phyloP scores from a whole-genome alignment of 78 protist species.

The Mantamonas sphyraenae region DNA sequence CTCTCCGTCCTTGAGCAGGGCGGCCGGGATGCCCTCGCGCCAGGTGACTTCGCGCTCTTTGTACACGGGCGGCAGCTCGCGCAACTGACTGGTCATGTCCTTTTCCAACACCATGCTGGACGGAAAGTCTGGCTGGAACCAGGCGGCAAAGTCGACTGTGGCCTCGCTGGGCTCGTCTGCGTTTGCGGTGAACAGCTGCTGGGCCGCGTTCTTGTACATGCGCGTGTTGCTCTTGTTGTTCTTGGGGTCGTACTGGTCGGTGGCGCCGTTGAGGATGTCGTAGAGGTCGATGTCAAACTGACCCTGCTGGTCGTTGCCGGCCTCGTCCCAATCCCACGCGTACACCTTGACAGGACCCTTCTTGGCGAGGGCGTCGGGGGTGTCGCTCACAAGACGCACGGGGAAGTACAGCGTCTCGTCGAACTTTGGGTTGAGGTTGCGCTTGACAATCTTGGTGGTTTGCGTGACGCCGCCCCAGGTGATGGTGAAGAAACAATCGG shows the following conservation, averaged over 20 bases:
- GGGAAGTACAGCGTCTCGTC: conserved; percentile 24
- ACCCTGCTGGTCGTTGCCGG: too few relatives aligned
- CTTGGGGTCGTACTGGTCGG: neutral
- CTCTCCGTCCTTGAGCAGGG: neutral
- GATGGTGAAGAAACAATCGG: neutral
- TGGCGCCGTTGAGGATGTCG: neutral
- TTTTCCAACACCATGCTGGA: neutral
- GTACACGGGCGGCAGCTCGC: neutral
- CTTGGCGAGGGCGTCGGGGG: neutral
- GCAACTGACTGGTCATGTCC: neutral
- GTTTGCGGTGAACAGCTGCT: neutral
- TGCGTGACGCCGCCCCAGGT: neutral
- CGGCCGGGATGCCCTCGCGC: neutral
- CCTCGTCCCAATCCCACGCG: too few relatives aligned
- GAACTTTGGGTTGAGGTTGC: conserved; percentile 9
- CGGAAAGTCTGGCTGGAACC: neutral
- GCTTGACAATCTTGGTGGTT: neutral
- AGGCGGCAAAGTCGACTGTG: neutral
- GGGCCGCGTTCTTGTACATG: neutral
- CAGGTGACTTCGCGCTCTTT: neutral
- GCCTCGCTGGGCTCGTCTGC: neutral
- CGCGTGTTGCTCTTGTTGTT: too few relatives aligned
- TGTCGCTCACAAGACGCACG: neutral
- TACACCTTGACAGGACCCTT: too few relatives aligned
- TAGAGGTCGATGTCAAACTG: too few relatives aligned